A percentile compares a stretch with the other conserved stretches of the same genome.
phyloP scores from a whole-genome alignment of 495 filamentous ascomycete species.

The Copromyces sp. region DNA sequence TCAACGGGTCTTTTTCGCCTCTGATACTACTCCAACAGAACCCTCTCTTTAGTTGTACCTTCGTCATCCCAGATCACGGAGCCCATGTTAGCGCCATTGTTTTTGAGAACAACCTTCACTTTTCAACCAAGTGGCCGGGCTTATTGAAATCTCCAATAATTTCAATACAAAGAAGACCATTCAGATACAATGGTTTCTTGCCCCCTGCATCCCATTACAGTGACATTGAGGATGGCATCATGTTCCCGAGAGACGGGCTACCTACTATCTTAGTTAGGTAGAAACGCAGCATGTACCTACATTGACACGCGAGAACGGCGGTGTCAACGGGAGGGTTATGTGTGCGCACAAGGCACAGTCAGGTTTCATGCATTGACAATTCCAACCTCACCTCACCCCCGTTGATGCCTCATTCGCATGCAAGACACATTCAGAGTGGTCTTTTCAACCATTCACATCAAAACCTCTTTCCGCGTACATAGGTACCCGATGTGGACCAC shows the following conservation, averaged over 20 bases:
- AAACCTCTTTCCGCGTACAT: not conserved
- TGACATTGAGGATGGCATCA: not conserved
- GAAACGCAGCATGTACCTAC: not conserved
- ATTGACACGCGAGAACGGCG: not conserved
- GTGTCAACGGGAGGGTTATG: not conserved
- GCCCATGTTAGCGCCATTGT: not conserved
- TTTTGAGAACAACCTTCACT: not conserved
- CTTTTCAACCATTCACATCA: not conserved
- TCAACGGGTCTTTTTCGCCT: not conserved
- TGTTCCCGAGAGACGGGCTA: not conserved
- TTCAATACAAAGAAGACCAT: not conserved
- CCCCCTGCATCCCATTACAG: not conserved
- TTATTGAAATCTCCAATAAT: not conserved
- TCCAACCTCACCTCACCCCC: not conserved
- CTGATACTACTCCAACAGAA: not conserved
- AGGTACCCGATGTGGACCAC: not conserved
- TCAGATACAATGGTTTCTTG: not conserved
- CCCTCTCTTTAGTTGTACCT: not conserved
- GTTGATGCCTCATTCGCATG: not conserved
- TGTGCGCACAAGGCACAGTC: not conserved
- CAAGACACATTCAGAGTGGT: not conserved
- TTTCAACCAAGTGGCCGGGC: not conserved
- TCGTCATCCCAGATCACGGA: not conserved
- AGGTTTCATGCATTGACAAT: not conserved
- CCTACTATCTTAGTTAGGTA: not conserved